These are phyloP conservation scores for Apiospora marii DNA, from an alignment of 2,329 filamentous ascomycete species.

Conservation along the genomic window DNA sequence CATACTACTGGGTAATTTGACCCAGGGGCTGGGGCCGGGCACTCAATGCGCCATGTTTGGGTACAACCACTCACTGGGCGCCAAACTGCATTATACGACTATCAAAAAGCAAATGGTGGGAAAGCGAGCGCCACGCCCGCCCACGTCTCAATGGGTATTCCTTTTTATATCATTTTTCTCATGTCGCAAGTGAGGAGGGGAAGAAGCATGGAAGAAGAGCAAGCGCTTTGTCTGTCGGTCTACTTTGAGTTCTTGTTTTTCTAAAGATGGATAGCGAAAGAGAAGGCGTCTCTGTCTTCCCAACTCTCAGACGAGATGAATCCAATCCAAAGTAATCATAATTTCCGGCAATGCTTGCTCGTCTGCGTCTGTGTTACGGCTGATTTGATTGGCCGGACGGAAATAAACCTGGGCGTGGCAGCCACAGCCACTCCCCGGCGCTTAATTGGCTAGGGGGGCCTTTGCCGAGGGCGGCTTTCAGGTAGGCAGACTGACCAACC, in stretches of 20 bases:
- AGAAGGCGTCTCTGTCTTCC: neutral
- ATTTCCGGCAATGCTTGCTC: neutral
- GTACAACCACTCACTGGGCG: constrained; percentile 2
- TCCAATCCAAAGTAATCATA: constrained; percentile 11
- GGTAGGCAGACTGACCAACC: neutral
- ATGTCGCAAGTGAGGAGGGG: neutral
- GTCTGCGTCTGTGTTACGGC: neutral
- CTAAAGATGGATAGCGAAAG: neutral
- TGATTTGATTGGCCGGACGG: constrained; percentile 1
- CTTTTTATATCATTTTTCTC: neutral
- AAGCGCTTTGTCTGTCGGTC: constrained; percentile 8
- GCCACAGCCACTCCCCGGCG: neutral
- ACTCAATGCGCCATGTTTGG: constrained; percentile 10
- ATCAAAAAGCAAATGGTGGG: constrained; percentile 12
- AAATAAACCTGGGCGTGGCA: neutral
- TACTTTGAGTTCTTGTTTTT: constrained; percentile 1
- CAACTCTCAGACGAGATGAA: neutral
- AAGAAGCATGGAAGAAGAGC: neutral
- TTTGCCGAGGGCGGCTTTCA: neutral
- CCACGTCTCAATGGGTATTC: constrained; percentile 1
- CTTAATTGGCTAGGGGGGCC: neutral
- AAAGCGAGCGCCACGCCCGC: neutral
- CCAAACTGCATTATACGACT: neutral
- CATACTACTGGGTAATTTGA: neutral
- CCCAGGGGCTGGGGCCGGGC: neutral